Base-by-base conservation (phyloP, 1,284 basidiomycete genomes). In the Puccinia horiana region DNA sequence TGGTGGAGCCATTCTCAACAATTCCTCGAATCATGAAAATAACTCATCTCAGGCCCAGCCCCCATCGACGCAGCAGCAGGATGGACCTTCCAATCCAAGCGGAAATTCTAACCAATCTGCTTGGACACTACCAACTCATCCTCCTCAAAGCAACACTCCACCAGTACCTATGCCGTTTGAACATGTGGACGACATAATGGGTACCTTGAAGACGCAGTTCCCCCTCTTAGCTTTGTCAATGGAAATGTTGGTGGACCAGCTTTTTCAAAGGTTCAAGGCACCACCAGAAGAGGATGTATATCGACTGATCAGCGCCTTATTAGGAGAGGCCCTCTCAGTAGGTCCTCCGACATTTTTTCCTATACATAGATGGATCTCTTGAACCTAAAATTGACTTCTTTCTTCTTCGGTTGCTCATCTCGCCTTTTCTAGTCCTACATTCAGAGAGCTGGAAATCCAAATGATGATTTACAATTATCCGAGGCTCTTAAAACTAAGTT, bases 211-310 rank as follows among this genome's bases (percentile, higher is more conserved):
- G 89, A 98, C 96, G 0, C 93, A 94, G 0, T 98, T 97, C 89
- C 97, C 97, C 0, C 90, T 99, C 23, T 90, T 99, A 32, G 94
- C 96, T 37, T 89, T 98, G 44, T 97, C 94, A 79, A 91, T 99
- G 90, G 97, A 99, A 88, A 97, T 95, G 70, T 94, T 99, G 90
- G 94, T 97, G 29, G 97, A 99, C 85, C 96, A 99, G 88, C 93
- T 99, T 84, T 90, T 92, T 61, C 91, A 92, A 83, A 91, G 96
- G 67, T 98, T 98, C 89, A 98, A 98, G 88, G 91, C 94, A 0
- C 90, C 91, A 9, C 91, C 92, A 1, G 97, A 99, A 84, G 97
- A 99, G 87, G 96, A 99, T 85, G 92, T 95, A 26, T 98, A 98
- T 88, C 92, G 97, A 23, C 91, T 96, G 84, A 92, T 96, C 63